phyloP scores from a whole-genome alignment of 192 early-diverging fungal genomes.

The Phlyctochytrium arcticum region DNA sequence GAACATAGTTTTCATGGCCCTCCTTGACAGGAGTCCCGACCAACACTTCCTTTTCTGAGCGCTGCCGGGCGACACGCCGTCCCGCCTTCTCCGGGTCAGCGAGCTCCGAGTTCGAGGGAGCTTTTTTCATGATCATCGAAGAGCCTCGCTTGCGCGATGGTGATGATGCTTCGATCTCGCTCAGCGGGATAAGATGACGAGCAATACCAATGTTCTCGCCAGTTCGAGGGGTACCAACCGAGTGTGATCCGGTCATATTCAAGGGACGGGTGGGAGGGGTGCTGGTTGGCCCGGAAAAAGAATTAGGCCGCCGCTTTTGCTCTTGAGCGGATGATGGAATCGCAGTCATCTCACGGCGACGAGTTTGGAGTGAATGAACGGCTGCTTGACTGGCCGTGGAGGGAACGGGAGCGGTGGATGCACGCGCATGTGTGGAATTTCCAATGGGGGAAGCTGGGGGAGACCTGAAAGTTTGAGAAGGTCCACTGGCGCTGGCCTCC shows the following conservation, averaged over 20 bases:
- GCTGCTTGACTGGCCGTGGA: neutral
- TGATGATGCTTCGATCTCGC: constrained; percentile 17
- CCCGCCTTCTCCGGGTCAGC: neutral
- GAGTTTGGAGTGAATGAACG: neutral
- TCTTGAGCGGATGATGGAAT: neutral
- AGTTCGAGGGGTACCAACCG: constrained; percentile 9
- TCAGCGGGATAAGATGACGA: constrained; percentile 11
- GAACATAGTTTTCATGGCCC: constrained; percentile 91
- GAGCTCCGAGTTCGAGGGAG: neutral
- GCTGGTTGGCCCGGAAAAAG: constrained; percentile 11
- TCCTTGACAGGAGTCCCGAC: constrained; percentile 87
- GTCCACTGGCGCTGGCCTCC: no score
- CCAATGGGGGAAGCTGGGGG: neutral
- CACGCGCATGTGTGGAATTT: neutral
- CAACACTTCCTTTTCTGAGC: constrained; percentile 40
- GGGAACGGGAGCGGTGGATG: neutral
- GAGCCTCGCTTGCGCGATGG: neutral
- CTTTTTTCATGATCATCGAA: constrained; percentile 10
- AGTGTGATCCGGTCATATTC: constrained; percentile 9
- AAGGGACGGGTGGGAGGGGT: neutral
- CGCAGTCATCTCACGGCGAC: neutral
- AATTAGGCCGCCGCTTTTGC: constrained; percentile 12
- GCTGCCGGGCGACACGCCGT: constrained; percentile 20
- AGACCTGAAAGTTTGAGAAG: neutral
- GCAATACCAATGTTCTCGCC: neutral